Evolutionary conservation across 2,329 filamentous ascomycete genomes (phyloP).

Genomic region (Aspergillus jensenii): DNA sequence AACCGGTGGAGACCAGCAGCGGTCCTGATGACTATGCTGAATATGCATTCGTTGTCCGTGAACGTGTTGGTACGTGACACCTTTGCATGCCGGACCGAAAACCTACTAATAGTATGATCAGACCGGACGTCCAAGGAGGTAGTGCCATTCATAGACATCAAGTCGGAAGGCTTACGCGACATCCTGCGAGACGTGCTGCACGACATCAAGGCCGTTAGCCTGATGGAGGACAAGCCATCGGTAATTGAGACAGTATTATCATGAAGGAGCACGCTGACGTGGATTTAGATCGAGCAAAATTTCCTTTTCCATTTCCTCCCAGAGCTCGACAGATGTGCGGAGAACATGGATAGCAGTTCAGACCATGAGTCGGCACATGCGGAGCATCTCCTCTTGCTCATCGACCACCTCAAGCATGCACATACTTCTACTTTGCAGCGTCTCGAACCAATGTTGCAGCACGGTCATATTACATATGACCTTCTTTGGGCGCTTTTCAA

Average conservation of each 20-base stretch:
- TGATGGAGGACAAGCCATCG: neutral
- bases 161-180: neutral
- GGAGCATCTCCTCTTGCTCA: neutral
- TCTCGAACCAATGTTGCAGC: neutral
- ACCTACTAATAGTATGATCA: neutral
- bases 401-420: neutral
- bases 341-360: neutral
- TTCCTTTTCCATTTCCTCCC: neutral
- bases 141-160: neutral
- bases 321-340: neutral
- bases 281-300: neutral
- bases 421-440: neutral
- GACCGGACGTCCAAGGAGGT: constrained; percentile 1
- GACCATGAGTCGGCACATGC: neutral
- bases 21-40: neutral
- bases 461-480: neutral
- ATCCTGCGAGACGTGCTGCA: neutral
- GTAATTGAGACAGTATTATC: neutral
- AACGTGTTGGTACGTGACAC: neutral
- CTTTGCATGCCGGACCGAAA: neutral
- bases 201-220: neutral
- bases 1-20: neutral
- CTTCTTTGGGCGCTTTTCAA: neutral
- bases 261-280: neutral
- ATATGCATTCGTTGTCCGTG: constrained; percentile 1